Conservation (phyloP, 305 asterid genomes). For the Ilex paraguariensis region DNA sequence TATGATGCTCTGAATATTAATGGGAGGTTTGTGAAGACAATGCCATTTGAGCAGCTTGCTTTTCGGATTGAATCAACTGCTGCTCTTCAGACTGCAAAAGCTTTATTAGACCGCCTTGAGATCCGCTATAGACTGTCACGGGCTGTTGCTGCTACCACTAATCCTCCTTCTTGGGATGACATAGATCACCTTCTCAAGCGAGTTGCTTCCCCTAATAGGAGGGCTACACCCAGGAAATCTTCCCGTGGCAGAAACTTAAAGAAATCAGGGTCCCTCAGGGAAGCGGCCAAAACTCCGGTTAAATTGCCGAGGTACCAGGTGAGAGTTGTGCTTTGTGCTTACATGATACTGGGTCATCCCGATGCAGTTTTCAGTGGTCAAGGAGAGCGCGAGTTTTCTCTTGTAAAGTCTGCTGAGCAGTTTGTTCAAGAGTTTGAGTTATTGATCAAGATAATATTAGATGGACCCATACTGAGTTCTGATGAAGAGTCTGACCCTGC, state of each 20-base stretch:
- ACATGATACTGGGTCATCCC: constrained; percentile 87
- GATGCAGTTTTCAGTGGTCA: constrained; percentile 87
- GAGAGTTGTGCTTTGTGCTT: constrained; percentile 86
- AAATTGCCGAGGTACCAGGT: constrained; percentile 79
- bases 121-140: constrained; percentile 47
- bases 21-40: constrained; percentile 53
- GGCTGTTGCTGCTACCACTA: constrained; percentile 22
- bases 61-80: constrained; percentile 55
- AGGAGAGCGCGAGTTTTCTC: constrained; percentile 78
- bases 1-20: constrained; percentile 56
- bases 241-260: constrained; percentile 28
- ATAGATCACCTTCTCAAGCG: constrained; percentile 92
- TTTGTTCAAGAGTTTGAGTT: constrained; percentile 74
- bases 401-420: constrained; percentile 64
- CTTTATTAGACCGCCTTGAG: constrained; percentile 80
- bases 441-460: constrained; percentile 52
- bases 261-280: constrained; percentile 21
- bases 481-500: constrained; percentile 32
- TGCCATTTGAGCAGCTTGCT: constrained; percentile 95
- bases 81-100: constrained; percentile 60
- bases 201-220: constrained; percentile 63
- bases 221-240: constrained; percentile 47
- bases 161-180: constrained; percentile 49
- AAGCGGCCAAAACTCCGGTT: constrained; percentile 30
- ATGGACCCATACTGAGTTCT: constrained; percentile 47